phyloP scores from a whole-genome alignment of 2,329 filamentous ascomycete genomes.

The Fusarium longipes region DNA sequence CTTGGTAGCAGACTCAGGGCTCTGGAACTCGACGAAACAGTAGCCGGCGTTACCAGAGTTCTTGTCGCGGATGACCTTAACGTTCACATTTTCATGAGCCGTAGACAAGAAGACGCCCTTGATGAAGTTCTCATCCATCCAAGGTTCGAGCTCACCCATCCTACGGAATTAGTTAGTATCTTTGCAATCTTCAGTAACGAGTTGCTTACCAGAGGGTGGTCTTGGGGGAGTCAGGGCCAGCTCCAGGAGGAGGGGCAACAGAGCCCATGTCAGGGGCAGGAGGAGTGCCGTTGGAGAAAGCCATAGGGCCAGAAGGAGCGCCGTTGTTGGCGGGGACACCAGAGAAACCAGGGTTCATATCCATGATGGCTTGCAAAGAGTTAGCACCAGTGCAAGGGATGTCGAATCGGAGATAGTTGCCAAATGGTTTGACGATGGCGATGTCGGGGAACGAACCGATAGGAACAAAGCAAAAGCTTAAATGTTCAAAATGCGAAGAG shows the following conservation, averaged over 20 bases:
- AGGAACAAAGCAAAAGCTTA: conserved; percentile 34
- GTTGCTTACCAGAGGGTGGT: conserved; percentile 66
- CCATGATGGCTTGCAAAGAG: conserved; percentile 47
- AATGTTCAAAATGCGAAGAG: conserved; percentile 33
- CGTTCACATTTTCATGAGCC: conserved; percentile 93
- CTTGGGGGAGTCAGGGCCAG: conserved; percentile 62
- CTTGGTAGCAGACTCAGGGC: conserved; percentile 86
- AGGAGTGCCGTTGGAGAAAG: conserved; percentile 55
- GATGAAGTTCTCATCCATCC: conserved; percentile 99
- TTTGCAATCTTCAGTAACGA: rapidly evolving
- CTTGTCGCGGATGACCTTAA: conserved; percentile 99
- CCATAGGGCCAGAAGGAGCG: conserved; percentile 50
- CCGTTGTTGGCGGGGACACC: conserved; percentile 49
- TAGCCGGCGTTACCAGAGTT: conserved; percentile 99
- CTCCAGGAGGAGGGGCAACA: conserved; percentile 50
- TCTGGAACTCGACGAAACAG: conserved; percentile 95
- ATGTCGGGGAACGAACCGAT: conserved; percentile 23
- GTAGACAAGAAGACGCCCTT: conserved; percentile 90
- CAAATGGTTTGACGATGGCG: background rate
- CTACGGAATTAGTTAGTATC: conserved; percentile 61
- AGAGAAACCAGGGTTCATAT: conserved; percentile 49
- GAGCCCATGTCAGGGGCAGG: conserved; percentile 54
- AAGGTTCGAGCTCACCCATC: conserved; percentile 99
- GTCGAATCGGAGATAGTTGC: background rate
- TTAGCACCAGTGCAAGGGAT: conserved; percentile 10